Conservation (phyloP, 2,329 filamentous ascomycete species). For the Cordyceps cicadae region DNA sequence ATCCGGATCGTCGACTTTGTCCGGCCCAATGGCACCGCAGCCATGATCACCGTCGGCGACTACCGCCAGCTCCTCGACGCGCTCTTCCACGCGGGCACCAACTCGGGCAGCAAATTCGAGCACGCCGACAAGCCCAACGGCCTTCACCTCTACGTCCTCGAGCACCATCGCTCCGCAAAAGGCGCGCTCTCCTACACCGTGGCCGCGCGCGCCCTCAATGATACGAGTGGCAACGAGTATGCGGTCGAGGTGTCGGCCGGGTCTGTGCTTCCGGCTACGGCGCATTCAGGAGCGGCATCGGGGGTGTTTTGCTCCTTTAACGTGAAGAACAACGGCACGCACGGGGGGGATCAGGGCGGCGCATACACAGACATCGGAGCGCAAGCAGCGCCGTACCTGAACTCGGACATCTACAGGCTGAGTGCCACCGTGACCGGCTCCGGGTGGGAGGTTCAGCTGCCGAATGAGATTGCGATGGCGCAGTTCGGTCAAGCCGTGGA, state of each 20-base stretch:
- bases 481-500: slow-evolving; percentile 30
- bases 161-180: slow-evolving; percentile 30
- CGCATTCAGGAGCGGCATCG: not conserved
- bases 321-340: not conserved
- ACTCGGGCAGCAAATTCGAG: slow-evolving; percentile 42
- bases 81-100: slow-evolving; percentile 45
- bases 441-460: slow-evolving; percentile 38
- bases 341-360: not conserved
- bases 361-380: slow-evolving; percentile 22
- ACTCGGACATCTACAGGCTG: slow-evolving; percentile 40
- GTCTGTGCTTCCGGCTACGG: slow-evolving; percentile 17
- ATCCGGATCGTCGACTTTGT: slow-evolving; percentile 42
- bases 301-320: not conserved
- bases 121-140: slow-evolving; percentile 38
- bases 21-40: slow-evolving; percentile 37
- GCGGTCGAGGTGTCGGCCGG: slow-evolving; percentile 32
- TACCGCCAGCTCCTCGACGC: slow-evolving; percentile 46
- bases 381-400: slow-evolving; percentile 31
- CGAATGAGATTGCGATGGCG: slow-evolving; percentile 32
- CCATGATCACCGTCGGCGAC: slow-evolving; percentile 42
- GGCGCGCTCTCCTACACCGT: slow-evolving; percentile 42
- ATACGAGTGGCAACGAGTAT: slow-evolving; percentile 16
- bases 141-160: slow-evolving; percentile 42
- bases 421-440: slow-evolving; percentile 32
- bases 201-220: slow-evolving; percentile 35